Evolutionary conservation across 2,329 filamentous ascomycete genomes (phyloP), one percentile per base, ranked within the genome.

Genomic region (Aspergillus phoenicis): DNA sequence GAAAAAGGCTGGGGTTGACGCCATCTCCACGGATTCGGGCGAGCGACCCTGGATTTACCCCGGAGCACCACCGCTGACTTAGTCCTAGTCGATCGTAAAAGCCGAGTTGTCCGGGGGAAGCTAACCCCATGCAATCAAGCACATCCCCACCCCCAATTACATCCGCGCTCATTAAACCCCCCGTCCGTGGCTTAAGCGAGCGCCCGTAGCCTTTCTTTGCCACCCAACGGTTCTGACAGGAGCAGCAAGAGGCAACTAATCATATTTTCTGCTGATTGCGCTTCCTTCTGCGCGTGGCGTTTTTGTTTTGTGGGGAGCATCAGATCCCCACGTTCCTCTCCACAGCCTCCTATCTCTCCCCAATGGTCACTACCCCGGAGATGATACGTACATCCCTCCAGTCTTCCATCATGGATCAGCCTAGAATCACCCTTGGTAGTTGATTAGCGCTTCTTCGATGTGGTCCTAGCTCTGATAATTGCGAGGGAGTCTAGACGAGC

Each of bases 361-460:
- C 53, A 56, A 28, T 56, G 28, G 53, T 45, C 15, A 36, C 20
- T 45, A 22, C 53, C 53, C 53, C 41, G 17, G 26, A 56, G 53
- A 56, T 45, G n/a, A 47, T 56, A 47, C 53, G 39, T 47, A 56
- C 53, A 38, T 15, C 20, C 8, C 39, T 41, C 53, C 53, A 41
- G 39, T 45, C 39, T 30, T 20, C 24, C 36, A n/a, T 55, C 52
- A 17, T 43, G 22, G n/a, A 22, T 28, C 10, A 33, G 28, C 26
- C 52, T 55, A 30, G 52, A 55, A 33, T 17, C 17, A 10, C 26
- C n/a, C 26, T 33, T 33, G 26, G 26, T 28, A 8, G 24, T 11
- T 15, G 22, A 8, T 45, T 47, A 47, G 39, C 30, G 39, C 53
- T 47, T 13, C 20, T 8, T 33, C n/a, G 43, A 47, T 28, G 7